Evolutionary conservation across 257 asterid genomes (phyloP), one percentile per base, ranked within the genome.

Genomic region (Cordia subcordata): DNA sequence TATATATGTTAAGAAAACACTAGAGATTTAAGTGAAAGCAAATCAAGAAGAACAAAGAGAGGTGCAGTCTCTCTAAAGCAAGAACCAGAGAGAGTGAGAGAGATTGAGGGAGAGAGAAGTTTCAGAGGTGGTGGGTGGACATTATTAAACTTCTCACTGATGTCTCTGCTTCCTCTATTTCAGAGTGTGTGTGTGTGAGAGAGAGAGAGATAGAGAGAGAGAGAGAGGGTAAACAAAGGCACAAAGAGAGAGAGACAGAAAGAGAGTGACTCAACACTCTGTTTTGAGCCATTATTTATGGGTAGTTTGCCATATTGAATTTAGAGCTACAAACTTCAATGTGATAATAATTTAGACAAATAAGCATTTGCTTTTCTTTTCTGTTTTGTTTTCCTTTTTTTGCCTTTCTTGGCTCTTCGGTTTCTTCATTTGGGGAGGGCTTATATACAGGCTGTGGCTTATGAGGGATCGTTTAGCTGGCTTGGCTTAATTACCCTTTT

Each of bases 171-270:
- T 77, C 84, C 83, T 82, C 88, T 80, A 67, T 76, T 78, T 82
- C 90, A 84, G 95, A 79, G 88, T 68, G 46, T 49, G 69, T 66
- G 77, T 66, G 82, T 80, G 81, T 54, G 59, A 47, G 53, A 60
- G 32, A 54, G 14, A 19, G 37, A 47, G 46, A 55, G 64, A 14
- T 60, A 63, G 62, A 14, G 57, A 47, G 46, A 55, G 64, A 14
- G 62, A 63, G 62, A 14, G 57, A n/a, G 52, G 44, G 60, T 49
- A 49, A 0, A 49, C 54, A 16, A 49, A 22, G 39, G 14, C 63
- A 37, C 49, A 60, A 57, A 20, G 19, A 15, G 69, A 61, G 45
- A 35, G 45, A 62, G n/a, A n/a, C n/a, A 18, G 52, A 57, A 20
- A 53, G 44, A 32, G 40, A 23, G 27, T 13, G 57, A 49, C 35